Percentiles rank a stretch among this genome's conserved stretches.
These are phyloP conservation scores for Picochlorum costavermella DNA, from an alignment of 139 green algal genomes.

Conservation along the genomic window DNA sequence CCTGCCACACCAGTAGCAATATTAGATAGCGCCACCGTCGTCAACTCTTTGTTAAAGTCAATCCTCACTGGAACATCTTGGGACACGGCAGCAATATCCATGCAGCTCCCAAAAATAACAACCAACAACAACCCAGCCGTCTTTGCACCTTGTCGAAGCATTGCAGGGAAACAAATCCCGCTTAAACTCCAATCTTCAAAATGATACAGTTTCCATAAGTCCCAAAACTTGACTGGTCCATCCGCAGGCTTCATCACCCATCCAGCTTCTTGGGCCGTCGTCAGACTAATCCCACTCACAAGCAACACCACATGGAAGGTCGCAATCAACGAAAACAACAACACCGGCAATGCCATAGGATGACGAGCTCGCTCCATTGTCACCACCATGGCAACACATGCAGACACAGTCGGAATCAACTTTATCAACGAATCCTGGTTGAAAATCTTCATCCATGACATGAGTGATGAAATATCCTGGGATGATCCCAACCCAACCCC, in stretches of 20 bases:
- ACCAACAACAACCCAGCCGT: constrained; percentile 51
- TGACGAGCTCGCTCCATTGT: constrained; percentile 36
- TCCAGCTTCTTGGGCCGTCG: constrained; percentile 36
- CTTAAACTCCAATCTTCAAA: constrained; percentile 17
- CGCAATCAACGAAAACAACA: constrained; percentile 39
- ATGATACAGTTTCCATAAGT: constrained; percentile 61
- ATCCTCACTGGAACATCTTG: constrained; percentile 45
- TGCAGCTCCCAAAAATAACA: constrained; percentile 60
- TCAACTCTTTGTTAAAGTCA: constrained; percentile 63
- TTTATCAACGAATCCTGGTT: constrained; percentile 33
- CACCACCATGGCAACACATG: constrained; percentile 33
- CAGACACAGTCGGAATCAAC: constrained; percentile 38
- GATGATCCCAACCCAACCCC: constrained; percentile 37
- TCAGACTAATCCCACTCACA: constrained; percentile 29
- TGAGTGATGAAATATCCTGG: constrained; percentile 27
- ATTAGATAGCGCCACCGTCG: constrained; percentile 56
- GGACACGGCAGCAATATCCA: constrained; percentile 60
- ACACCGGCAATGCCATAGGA: constrained; percentile 48
- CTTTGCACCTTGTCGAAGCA: constrained; percentile 21
- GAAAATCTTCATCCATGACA: constrained; percentile 31
- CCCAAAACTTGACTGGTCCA: constrained; percentile 45
- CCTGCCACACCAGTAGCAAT: constrained; percentile 44
- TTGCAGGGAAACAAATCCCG: constrained; percentile 36
- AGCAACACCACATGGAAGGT: constrained; percentile 43
- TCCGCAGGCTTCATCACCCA: constrained; percentile 42